phyloP scores from a whole-genome alignment of 2,329 filamentous ascomycete genomes.

The Botryotinia globosa region DNA sequence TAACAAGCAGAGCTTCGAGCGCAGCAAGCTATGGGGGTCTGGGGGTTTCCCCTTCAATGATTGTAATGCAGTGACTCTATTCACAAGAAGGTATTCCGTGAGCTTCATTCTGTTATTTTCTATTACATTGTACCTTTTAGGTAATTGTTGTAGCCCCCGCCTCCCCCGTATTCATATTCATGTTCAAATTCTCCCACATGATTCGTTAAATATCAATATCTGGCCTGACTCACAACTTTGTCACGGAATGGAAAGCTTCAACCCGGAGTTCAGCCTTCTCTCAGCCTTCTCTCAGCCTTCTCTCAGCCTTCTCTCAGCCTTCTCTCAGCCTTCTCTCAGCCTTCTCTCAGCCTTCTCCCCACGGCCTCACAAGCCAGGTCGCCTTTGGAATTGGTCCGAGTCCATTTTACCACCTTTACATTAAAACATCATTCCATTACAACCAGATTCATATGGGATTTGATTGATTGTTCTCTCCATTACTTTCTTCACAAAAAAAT shows the following conservation, averaged over 20 bases:
- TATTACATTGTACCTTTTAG: not conserved
- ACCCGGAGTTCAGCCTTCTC: not conserved
- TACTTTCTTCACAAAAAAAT: constrained; percentile 1
- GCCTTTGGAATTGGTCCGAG: constrained; percentile 3
- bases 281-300: constrained; percentile 5
- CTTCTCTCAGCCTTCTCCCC: not conserved
- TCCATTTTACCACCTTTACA: not conserved
- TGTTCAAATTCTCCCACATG: not conserved
- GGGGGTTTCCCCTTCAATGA: not conserved
- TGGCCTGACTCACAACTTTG: not conserved
- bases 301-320: not conserved
- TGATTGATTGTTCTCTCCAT: not conserved
- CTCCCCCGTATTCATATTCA: too few relatives aligned
- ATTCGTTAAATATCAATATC: not conserved
- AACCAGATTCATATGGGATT: not conserved
- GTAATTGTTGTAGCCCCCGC: too few relatives aligned
- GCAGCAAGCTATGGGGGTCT: not conserved
- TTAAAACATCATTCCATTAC: constrained; percentile 1
- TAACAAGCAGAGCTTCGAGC: not conserved
- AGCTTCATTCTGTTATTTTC: not conserved
- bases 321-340: not conserved
- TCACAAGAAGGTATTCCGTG: not conserved
- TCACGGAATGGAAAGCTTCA: not conserved
- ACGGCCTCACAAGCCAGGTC: constrained; percentile 19
- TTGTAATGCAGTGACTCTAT: not conserved